Base-by-base conservation (phyloP, 1,139 yeast species). In the Diutina pseudorugosa region DNA sequence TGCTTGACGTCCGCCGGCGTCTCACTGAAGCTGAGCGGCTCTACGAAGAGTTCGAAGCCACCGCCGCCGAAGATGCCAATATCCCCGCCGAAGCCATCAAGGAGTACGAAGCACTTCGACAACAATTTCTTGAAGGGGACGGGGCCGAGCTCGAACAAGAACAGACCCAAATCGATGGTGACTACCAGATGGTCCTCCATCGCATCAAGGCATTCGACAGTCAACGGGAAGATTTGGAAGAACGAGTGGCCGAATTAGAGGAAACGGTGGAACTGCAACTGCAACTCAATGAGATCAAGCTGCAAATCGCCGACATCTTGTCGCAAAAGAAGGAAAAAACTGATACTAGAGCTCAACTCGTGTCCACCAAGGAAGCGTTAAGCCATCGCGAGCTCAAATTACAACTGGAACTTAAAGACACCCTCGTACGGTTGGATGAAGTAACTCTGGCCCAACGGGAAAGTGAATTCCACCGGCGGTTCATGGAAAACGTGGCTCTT, bases 391-490 rank as follows among this genome's bases (percentile, higher is more conserved):
- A 82, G 59, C 66, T 72, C 41, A 79, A 76, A 55, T 61, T 83
- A 21, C 86, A 85, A 57, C 73, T 83, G n/a, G 78, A 80, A 60
- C 69, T 90, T 52, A 78, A 84, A 57, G 83, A 81, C 52, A 75
- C 83, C 0, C 71, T 87, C 47, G 61, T 79, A 1, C 77, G 77
- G 59, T 67, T 90, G 51, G 86, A 86, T 56, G 95, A 87, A 55
- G 67, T 86, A 44, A 81, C 82, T 51, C 88, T 95, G 0, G 81
- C 77, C 53, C 85, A 83, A 65, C 77, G 93, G 59, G 97, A 89
- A 61, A 76, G 89, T 0, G 78, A 79, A 53, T 79, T 80, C 55
- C 96, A 87, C 58, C 74, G 77, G 55, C 79, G 75, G 58, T 68
- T 85, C 52, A 74, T 91, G 55, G 96, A 89, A 59, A 88, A 84